Percentiles rank a stretch among this genome's conserved stretches.
These are phyloP conservation scores for Eucalyptus tenuipes DNA, from an alignment of 345 rosid species.

Conservation along the genomic window DNA sequence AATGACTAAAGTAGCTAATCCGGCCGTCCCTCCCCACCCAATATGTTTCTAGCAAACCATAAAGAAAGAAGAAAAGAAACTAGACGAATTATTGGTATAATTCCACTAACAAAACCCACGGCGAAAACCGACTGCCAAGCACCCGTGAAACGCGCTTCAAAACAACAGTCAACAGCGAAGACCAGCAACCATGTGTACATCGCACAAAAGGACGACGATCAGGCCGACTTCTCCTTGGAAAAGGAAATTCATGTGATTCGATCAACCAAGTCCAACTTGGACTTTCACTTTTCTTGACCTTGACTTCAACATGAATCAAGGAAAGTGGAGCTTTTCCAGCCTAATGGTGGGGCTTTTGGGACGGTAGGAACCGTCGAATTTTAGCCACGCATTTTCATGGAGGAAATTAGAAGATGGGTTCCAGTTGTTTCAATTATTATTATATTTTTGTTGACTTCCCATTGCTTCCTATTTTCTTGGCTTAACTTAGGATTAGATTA, in stretches of 20 bases:
- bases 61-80: too few relatives aligned
- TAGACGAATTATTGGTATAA: neutral
- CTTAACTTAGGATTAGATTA: too few relatives aligned
- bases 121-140: neutral
- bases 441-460: too few relatives aligned
- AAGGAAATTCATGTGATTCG: neutral
- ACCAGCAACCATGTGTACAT: neutral
- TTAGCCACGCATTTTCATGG: too few relatives aligned
- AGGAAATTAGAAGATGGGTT: too few relatives aligned
- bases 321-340: neutral
- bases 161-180: neutral
- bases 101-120: neutral
- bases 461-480: too few relatives aligned
- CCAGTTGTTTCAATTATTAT: too few relatives aligned
- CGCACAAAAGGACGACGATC: neutral
- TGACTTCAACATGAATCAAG: neutral
- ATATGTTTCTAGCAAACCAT: too few relatives aligned
- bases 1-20: too few relatives aligned
- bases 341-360: too few relatives aligned
- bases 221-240: neutral
- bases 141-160: neutral
- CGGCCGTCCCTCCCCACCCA: too few relatives aligned
- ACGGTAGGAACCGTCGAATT: too few relatives aligned
- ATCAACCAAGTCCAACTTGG: neutral
- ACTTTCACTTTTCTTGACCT: neutral